Base-by-base conservation (phyloP, 2,329 filamentous ascomycete species). In the Zymoseptoria pseudotritici region DNA sequence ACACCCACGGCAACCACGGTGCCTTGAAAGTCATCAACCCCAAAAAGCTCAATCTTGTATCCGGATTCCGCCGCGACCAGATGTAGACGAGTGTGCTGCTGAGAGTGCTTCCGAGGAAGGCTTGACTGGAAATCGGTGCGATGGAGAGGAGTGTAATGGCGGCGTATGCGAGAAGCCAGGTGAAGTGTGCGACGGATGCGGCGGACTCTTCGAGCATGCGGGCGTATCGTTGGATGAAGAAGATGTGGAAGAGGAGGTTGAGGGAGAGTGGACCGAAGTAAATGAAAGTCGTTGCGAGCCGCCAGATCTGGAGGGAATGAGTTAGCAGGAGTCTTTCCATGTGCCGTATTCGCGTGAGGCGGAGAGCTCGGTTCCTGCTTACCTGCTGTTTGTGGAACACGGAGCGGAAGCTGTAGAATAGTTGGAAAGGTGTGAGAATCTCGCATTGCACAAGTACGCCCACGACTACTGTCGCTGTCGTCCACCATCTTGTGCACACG, bases 31-130 rank as follows among this genome's bases (percentile, higher is more conserved):
- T 89, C 50, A 97, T 76, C 54, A 99, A 74, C 0, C 94, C 94
- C 4, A 99, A 78, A 54, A 75, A 80, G 65, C 90, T 96, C 13
- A 99, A 81, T 60, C 90, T 82, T 0, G 91, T 95, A 64, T 97
- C 90, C 0, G 94, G 93, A 73, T 99, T 97, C 59, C 93, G 86
- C 57, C 94, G 84, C 64, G 91, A 94, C 94, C 94, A 99, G 70
- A 99, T 97, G 75, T 99, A 99, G 59, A 97, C 93, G 62, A 99
- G 81, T 5, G 90, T 96, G 55, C 91, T 96, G 3, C 90, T 95
- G 13, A 99, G 82, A 1, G 93, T 90, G 50, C 92, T 90, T n/a
- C 94, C 94, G 10, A 99, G 84, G 74, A 97, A 99, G 0, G 90
- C 90, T 80, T 97, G 91, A 24, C 88, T 91, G 55, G 96, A 87